phyloP scores from a whole-genome alignment of 23 red algal species.

The Gracilaria vermiculophylla region DNA sequence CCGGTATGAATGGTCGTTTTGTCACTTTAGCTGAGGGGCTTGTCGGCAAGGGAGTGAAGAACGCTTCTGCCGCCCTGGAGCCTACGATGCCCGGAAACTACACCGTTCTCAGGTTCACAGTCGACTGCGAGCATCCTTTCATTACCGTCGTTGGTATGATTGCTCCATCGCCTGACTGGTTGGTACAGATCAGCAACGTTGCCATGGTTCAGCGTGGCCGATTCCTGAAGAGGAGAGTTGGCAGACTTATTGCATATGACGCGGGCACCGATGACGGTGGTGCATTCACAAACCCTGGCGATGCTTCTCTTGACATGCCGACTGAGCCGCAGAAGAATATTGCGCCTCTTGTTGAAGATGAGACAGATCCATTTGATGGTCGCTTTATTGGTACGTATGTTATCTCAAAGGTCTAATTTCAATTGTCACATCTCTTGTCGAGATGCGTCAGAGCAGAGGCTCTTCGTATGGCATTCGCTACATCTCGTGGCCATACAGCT shows the following conservation, averaged over 20 bases:
- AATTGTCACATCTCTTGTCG: no score
- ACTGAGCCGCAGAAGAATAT: conserved; percentile 52
- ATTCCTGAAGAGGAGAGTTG: background rate
- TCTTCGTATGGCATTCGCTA: no score
- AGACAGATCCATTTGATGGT: conserved; percentile 36
- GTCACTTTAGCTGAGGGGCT: conserved; percentile 8
- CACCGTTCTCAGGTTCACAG: conserved; percentile 16
- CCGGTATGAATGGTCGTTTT: conserved; percentile 27
- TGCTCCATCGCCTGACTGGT: conserved; percentile 60
- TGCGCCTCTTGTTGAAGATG: conserved; percentile 56
- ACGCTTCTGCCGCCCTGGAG: background rate
- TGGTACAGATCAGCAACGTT: conserved; percentile 57
- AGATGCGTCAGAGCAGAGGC: no score
- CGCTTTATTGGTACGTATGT: conserved; percentile 34
- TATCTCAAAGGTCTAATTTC: conserved; percentile 29
- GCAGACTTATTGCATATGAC: conserved; percentile 52
- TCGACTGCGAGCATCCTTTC: conserved; percentile 48
- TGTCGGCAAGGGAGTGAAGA: background rate
- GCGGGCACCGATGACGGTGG: conserved; percentile 37
- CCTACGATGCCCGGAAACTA: conserved; percentile 26
- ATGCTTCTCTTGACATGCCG: conserved; percentile 30
- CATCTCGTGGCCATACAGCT: no score
- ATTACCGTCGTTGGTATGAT: conserved; percentile 53
- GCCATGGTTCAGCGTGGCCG: background rate
- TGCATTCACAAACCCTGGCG: conserved; percentile 39